phyloP scores from a whole-genome alignment of 169 alveolate species.

The Perkinsus chesapeaki region DNA sequence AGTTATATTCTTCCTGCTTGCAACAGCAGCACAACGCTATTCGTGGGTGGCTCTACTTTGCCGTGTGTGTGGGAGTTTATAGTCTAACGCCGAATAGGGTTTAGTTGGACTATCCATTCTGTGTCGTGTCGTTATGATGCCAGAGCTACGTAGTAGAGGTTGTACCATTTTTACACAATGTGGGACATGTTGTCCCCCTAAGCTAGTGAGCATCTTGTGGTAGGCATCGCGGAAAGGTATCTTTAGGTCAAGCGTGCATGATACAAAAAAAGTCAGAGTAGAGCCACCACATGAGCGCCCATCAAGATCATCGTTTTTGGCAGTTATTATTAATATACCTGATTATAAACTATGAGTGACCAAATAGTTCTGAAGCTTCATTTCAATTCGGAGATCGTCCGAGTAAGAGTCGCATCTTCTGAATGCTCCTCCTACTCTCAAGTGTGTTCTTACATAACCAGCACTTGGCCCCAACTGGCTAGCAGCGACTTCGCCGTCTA shows the following conservation, averaged over 20 bases:
- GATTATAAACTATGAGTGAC: background rate
- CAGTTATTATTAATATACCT: background rate
- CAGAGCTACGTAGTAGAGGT: too few species aligned
- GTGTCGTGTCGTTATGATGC: too few species aligned
- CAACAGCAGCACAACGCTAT: too few species aligned
- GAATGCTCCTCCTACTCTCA: background rate
- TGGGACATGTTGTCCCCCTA: background rate
- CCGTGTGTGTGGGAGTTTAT: too few species aligned
- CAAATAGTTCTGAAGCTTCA: background rate
- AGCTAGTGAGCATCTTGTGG: background rate
- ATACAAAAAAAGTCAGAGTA: background rate
- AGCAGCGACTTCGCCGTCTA: background rate
- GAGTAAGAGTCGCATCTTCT: background rate
- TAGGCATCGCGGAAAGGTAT: background rate
- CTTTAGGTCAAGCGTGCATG: background rate
- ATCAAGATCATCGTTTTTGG: background rate
- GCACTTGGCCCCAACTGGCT: background rate
- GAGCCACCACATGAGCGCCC: background rate
- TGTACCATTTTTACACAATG: background rate
- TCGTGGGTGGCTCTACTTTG: too few species aligned
- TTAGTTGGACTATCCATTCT: too few species aligned
- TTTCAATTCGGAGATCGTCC: background rate
- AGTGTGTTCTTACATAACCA: background rate
- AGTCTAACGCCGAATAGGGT: too few species aligned
- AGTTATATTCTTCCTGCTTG: too few species aligned